Conservation (phyloP, 2,329 filamentous ascomycete genomes). For the Myriosclerotinia duriaeana region DNA sequence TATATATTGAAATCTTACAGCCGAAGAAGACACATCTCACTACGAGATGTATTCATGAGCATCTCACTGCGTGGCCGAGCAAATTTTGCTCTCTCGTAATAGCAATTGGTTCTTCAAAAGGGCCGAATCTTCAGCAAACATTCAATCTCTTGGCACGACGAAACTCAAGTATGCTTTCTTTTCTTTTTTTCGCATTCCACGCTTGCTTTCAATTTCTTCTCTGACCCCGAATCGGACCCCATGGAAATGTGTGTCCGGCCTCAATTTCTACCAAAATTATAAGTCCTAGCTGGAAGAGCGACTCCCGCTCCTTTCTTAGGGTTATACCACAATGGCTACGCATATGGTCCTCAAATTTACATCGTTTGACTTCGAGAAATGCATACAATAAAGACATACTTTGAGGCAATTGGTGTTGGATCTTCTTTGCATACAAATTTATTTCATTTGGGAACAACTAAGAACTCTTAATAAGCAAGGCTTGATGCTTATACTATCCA, state of each 20-base stretch:
- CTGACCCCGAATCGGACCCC: no score
- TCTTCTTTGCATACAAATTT: not conserved
- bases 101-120: not conserved
- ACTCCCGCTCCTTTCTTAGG: not conserved
- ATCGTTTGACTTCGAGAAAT: not conserved
- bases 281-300: not conserved
- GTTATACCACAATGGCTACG: not conserved
- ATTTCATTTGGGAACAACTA: not conserved
- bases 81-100: not conserved
- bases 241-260: not conserved
- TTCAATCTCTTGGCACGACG: not conserved
- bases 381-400: not conserved
- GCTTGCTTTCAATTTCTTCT: not conserved
- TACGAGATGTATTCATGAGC: not conserved
- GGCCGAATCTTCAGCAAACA: slow-evolving; percentile 4
- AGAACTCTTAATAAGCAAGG: not conserved
- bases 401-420: not conserved
- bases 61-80: slow-evolving; percentile 1
- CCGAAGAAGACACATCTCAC: not conserved
- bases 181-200: not conserved
- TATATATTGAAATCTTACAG: not conserved
- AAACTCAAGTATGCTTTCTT: not conserved
- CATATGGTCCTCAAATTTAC: not conserved
- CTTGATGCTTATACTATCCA: not conserved
- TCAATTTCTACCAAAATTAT: not conserved